Base-by-base conservation (phyloP, 768 basidiomycete species). In the Kwoniella pini region DNA sequence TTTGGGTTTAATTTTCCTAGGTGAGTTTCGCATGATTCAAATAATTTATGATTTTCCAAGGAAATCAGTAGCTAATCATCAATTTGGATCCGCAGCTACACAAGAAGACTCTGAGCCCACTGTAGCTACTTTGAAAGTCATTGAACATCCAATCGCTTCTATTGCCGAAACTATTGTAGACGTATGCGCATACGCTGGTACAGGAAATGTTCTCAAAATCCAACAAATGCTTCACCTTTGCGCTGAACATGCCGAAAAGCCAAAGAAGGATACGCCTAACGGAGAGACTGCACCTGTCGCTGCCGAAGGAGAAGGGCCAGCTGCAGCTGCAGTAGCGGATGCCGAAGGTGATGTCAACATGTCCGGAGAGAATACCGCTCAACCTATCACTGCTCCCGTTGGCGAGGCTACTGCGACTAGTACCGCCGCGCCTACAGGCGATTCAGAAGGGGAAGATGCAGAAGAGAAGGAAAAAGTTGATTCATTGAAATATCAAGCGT, bases 71-170 rank as follows among this genome's bases (percentile, higher is more conserved):
- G 46, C 38, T 49, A 30, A 51, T 31, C 38, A 10, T 50, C n/a
- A 40, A 60, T 45, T 55, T 13, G 22, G 33, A 38, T 52, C 30
- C 4, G 15, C 69, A 95, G 94, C 92, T 55, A 84, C 88, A 24
- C 93, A 97, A 80, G 95, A 97, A 69, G 87, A 85, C 2, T 90
- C 90, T 0, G 96, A 99, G 71, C 90, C 93, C 1, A 96, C 93
- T 7, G 84, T 96, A 52, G 91, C 92, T 77, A 91, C 91, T 0
- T 82, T 97, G 50, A 91, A 94, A 74, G 91, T 89, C 5, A 93
- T 98, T 54, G 88, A 91, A 42, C 92, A 97, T 74, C 89, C 91
- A 0, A 85, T 96, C 61, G 88, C 93, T 17, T 90, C 89, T 71
- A 90, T 90, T 31, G 90, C 91, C 4, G 89, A 90, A 61, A 88